Conservation (phyloP, 2,329 filamentous ascomycete genomes). For the Fusarium sp. region DNA sequence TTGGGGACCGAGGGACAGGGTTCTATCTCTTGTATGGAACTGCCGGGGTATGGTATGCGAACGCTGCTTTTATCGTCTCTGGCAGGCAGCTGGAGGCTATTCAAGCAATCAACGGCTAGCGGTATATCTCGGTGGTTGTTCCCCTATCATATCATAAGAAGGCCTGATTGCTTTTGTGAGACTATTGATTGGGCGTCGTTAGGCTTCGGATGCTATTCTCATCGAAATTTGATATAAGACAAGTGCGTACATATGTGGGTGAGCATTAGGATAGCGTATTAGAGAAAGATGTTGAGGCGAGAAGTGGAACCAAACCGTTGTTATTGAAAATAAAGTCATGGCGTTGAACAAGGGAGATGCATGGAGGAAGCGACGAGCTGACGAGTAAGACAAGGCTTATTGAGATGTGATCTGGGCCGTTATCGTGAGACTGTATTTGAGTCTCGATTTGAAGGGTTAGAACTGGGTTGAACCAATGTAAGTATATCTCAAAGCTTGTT, state of each 20-base stretch:
- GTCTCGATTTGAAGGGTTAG: neutral
- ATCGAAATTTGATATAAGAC: slow-evolving; percentile 2
- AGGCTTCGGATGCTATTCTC: neutral
- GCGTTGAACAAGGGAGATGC: slow-evolving; percentile 25
- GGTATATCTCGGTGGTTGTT: neutral
- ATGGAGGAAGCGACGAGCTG: slow-evolving; percentile 17
- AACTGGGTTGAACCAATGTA: neutral
- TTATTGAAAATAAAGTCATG: slow-evolving; percentile 15
- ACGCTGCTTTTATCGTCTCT: slow-evolving; percentile 1
- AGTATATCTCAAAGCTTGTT: neutral
- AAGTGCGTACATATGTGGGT: neutral
- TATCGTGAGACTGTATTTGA: slow-evolving; percentile 7
- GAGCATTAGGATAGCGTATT: neutral
- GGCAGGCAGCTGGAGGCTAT: neutral
- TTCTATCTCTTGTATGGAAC: slow-evolving; percentile 1
- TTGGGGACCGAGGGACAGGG: neutral
- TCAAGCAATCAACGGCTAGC: neutral
- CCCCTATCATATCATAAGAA: neutral
- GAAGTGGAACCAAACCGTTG: slow-evolving; percentile 12
- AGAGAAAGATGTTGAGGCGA: slow-evolving; percentile 15
- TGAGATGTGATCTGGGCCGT: slow-evolving; percentile 1
- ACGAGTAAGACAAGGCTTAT: slow-evolving; percentile 20
- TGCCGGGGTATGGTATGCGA: slow-evolving; percentile 9
- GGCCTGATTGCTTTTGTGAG: neutral
- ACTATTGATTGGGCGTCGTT: slow-evolving; percentile 1